Evolutionary conservation across 306 rosid species (phyloP), one percentile per base, ranked within the genome.

Genomic region (Arachis stenosperma): DNA sequence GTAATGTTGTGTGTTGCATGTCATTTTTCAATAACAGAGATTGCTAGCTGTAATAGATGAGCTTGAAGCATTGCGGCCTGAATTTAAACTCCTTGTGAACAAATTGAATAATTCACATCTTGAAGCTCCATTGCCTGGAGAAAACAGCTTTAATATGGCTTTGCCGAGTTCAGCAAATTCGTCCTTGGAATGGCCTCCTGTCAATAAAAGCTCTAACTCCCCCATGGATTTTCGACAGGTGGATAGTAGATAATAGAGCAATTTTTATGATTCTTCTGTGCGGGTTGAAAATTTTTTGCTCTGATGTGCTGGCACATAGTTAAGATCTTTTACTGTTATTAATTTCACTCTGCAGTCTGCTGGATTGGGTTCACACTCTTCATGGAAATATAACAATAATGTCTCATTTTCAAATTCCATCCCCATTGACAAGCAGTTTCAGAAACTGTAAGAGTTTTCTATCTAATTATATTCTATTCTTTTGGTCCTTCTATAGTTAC

Each of bases 1-100:
- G 40, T 75, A 43, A 62, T 77, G 39, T 61, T 64, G 29, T 61
- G 48, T 67, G 65, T 68, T 76, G 61, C 61, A n/a, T 70, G 44
- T 81, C 37, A 15, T 75, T 50, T 76, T 65, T 66, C 67, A 50
- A 12, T 75, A 33, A 11, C 85, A 93, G 98, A 91, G 79, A 81
- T 81, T 86, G 17, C 67, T 65, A 5, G 36, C 8, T 51, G 90
- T 86, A 65, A 70, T 93, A 46, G 91, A 93, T 76, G 98, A 93
- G 79, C 88, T 93, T 66, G 98, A 93, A 76, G 79, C 86, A 55
- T 75, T 93, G 84, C 89, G 88, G 83, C 94, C 94, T 1, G 89
- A 89, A 76, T 87, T 84, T 54, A 81, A 81, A 52, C 71, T 54
- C 40, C 84, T 37, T 75, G 78, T 82, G 79, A 78, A 70, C 53